Base-by-base conservation (phyloP, 1,284 basidiomycete species). In the Schizophyllum amplum region DNA sequence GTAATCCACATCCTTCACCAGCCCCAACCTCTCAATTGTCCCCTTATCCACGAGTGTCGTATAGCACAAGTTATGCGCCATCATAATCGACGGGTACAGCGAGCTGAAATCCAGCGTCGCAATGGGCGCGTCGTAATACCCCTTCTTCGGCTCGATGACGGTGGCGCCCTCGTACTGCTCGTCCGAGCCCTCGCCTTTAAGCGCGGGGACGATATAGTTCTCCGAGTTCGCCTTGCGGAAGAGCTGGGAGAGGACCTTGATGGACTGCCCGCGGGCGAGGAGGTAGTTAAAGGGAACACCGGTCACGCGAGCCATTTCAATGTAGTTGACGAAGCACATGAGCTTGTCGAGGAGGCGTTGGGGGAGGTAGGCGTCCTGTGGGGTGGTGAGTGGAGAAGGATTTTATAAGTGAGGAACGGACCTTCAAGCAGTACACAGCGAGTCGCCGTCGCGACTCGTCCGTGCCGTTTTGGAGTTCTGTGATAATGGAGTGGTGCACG, bases 81-180 rank as follows among this genome's bases (percentile, higher is more conserved):
- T 97, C 94, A 98, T 98, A 73, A 98, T 98, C 0, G 95, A 98
- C 0, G 94, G 94, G 70, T 98, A 98, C 62, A 98, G 79, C 0
- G 94, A 97, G 57, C 92, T 94, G 73, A 98, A 98, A 81, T 98
- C 94, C 48, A 98, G 81, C 0, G 94, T 98, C 4, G 95, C 93
- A 65, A 98, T 97, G 0, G 94, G 94, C 0, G 86, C 82, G 66
- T 96, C 92, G 68, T 97, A 98, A 70, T 90, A 98, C 0, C 95
- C 94, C 67, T 88, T 92, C 68, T 81, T 86, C 1, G 94, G 94
- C 65, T 98, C 95, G 63, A 98, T 97, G 66, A 98, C 94, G 11
- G 93, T 98, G 1, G 95, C 95, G 63, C 94, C 94, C 73, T 98
- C 94, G 66, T 98, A 98, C 66, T 94, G 92, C 63, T 98, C 94